Evolutionary conservation across 2,329 filamentous ascomycete genomes (phyloP).

Genomic region (Arthrobotrys conoides): DNA sequence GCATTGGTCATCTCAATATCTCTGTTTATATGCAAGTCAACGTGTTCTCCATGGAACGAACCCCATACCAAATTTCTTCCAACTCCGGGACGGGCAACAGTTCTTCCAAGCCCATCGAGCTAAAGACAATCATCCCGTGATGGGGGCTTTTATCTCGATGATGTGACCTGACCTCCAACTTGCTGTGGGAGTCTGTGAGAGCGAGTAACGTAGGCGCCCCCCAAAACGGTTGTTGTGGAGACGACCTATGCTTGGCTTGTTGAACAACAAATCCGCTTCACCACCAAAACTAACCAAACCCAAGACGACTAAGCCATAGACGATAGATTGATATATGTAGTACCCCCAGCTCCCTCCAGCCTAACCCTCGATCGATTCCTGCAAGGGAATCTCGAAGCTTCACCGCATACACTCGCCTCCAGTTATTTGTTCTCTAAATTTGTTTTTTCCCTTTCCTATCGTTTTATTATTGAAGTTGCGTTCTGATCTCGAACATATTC

Average conservation of each 20-base stretch:
- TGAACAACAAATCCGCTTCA: constrained; percentile 57
- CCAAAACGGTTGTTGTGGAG: constrained; percentile 58
- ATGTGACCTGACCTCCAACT: constrained; percentile 32
- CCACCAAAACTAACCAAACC: constrained; percentile 20
- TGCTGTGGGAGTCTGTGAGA: constrained; percentile 7
- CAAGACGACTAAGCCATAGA: constrained; percentile 31
- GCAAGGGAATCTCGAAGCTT: constrained; percentile 20
- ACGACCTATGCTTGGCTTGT: constrained; percentile 45
- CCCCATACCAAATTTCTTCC: no score
- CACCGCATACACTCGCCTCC: background rate
- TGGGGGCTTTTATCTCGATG: background rate
- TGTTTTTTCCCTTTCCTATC: constrained; percentile 2
- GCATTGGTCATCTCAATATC: background rate
- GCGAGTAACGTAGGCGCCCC: constrained; percentile 19
- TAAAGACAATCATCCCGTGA: background rate
- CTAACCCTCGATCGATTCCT: constrained; percentile 36
- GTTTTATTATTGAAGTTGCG: background rate
- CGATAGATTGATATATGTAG: constrained; percentile 51
- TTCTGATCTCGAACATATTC: constrained; percentile 1
- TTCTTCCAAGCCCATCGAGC: constrained; percentile 5
- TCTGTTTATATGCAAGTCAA: constrained; percentile 28
- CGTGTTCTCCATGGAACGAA: constrained; percentile 7
- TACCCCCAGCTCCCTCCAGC: constrained; percentile 39
- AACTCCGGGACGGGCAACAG: background rate
- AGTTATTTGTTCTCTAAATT: constrained; percentile 5